A percentile compares a stretch with the other conserved stretches of the same genome.
Conservation (phyloP, 169 alveolate species). For the Plasmodium gonderi region DNA sequence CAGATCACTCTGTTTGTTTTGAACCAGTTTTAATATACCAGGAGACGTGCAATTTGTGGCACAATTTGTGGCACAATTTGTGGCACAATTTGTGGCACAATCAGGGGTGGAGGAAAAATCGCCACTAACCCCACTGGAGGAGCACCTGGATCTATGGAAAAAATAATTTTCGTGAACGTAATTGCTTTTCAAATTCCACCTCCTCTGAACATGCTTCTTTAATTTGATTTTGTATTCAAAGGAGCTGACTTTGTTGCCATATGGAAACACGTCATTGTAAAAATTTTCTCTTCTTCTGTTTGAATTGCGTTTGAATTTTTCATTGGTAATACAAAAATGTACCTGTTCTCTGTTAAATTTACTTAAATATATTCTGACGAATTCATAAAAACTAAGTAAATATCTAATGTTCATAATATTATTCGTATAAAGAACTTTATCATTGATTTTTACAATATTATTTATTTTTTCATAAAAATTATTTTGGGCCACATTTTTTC, state of each 20-base stretch:
- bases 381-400: slow-evolving; percentile 56
- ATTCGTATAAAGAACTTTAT: slow-evolving; percentile 26
- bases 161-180: slow-evolving; percentile 68
- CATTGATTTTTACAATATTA: neutral
- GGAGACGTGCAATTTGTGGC: neutral
- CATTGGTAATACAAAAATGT: slow-evolving; percentile 16
- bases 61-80: too few species aligned
- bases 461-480: neutral
- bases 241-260: slow-evolving; percentile 58
- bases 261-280: slow-evolving; percentile 37
- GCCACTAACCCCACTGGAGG: neutral
- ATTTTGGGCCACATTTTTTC: neutral
- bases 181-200: slow-evolving; percentile 72
- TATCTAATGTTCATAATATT: slow-evolving; percentile 50
- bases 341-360: slow-evolving; percentile 40
- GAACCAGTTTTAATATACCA: slow-evolving; percentile 45
- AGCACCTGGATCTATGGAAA: slow-evolving; percentile 7
- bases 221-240: slow-evolving; percentile 52
- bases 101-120: too few species aligned
- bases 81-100: too few species aligned
- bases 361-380: slow-evolving; percentile 43
- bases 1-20: slow-evolving; percentile 20
- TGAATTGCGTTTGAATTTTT: slow-evolving; percentile 14
- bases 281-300: neutral
- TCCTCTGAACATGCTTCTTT: slow-evolving; percentile 59